Base-by-base conservation (phyloP, 1,284 basidiomycete species). In the Takashimella koratensis region DNA sequence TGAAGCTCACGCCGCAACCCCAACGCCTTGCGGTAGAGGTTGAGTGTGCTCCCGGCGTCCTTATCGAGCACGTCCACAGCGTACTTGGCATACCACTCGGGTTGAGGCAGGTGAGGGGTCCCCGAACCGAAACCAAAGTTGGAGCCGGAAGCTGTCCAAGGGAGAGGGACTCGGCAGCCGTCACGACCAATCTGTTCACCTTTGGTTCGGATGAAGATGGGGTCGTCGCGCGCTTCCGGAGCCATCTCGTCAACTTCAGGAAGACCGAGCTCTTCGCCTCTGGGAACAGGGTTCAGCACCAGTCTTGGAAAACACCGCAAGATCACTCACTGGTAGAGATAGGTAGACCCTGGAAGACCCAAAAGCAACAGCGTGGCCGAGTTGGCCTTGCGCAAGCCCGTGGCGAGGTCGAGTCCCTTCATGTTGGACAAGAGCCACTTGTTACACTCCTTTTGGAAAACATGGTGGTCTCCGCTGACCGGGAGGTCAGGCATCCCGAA, bases 221-320 rank as follows among this genome's bases (percentile, higher is more conserved):
- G 71, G 54, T 73, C 71, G 62, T 73, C 69, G 45, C 67, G 53
- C 47, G 66, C 43, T 22, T 53, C 49, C 43, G 57, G 56, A 26
- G 64, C 54, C 36, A 73, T 68, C 13, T 68, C 65, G 48, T 54
- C 53, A 45, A 67, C 67, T 57, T 73, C 71, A 22, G 59, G 65
- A 12, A 73, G 55, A 19, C 71, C 71, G 41, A 73, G 64, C 55
- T 73, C 71, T 57, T 73, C 71, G 24, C 71, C 71, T 47, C 64
- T 66, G 41, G 4, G n/a, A n/a, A n/a, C n/a, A n/a, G 4, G n/a
- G n/a, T 45, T 58, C 27, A 54, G 52, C 54, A 22, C 21, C 1
- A n/a, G 16, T 21, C 26, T 30, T 8, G 26, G 43, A 16, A 42
- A 21, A 3, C n/a, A 12, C 23, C 5, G 8, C 20, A 11, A 36